These are phyloP conservation scores for Xylaria arbuscula DNA, from an alignment of 2,329 filamentous ascomycete genomes.

Conservation along the genomic window DNA sequence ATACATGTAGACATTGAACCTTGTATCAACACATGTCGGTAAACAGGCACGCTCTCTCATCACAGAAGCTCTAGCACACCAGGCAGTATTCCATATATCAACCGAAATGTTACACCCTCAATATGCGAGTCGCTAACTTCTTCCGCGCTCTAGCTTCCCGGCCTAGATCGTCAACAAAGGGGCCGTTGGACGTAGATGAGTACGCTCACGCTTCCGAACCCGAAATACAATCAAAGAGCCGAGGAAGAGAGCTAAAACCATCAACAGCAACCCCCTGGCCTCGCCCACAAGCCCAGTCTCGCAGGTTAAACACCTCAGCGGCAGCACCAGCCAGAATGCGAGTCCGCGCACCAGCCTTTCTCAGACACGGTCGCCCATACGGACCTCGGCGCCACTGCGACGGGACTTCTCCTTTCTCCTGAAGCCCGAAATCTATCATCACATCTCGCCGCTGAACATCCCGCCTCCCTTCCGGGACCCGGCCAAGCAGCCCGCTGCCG, in stretches of 20 bases:
- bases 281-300: conserved; percentile 40
- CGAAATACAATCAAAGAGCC: background rate
- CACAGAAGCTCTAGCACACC: no score
- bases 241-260: conserved; percentile 14
- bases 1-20: no score
- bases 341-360: conserved; percentile 44
- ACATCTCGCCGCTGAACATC: conserved; percentile 72
- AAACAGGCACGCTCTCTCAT: background rate
- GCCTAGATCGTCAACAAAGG: conserved; percentile 77
- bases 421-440: conserved; percentile 84
- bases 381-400: conserved; percentile 32
- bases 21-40: conserved; percentile 3
- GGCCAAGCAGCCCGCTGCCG: conserved; percentile 69
- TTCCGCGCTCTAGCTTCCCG: conserved; percentile 61
- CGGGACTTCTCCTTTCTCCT: conserved; percentile 86
- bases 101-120: background rate
- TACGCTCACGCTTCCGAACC: conserved; percentile 60
- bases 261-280: conserved; percentile 41
- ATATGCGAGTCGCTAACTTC: conserved; percentile 46
- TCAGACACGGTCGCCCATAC: conserved; percentile 39
- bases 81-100: background rate
- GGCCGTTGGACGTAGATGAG: conserved; percentile 81
- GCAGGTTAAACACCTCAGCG: conserved; percentile 46
- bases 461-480: conserved; percentile 76
- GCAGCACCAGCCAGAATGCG: conserved; percentile 37